Evolutionary conservation across 805 yeast genomes (phyloP), one percentile per base, ranked within the genome.

Genomic region (Cyberlindnera mycetangii): DNA sequence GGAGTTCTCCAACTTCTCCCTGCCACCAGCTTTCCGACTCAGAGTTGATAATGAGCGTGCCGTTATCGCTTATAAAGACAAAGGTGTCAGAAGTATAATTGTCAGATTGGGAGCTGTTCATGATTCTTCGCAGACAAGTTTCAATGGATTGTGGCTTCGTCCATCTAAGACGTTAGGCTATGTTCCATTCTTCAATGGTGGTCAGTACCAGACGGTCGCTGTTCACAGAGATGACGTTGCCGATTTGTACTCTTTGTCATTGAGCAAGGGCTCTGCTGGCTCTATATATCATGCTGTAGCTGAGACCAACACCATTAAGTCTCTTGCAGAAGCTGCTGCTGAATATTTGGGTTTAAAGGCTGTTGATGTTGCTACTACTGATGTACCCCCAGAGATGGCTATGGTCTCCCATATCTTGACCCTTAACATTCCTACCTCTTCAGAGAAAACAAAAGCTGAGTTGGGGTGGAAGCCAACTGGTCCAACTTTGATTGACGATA

Each of bases 151-250:
- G 10, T 35, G 59, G 8, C 39, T 51, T 5, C 60, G 59, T 2
- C 51, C 66, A 30, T 59, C 71, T 11, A 56, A 67, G 42, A 52
- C 64, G 41, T 32, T 48, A 7, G 64, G 65, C 2, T 54, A 56
- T 16, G 61, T 68, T 7, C 44, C 60, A n/a, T 69, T 63, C 52
- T 53, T 66, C 7, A 75, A 71, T 11, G 67, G 61, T 28, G 69
- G 67, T 17, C 40, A 47, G n/a, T 59, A 54, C 43, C 41, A 34
- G 9, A 67, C 69, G 69, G 49, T 66, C 3, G 62, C 66, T 7
- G 64, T 59, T 28, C 56, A 62, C 39, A 52, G 56, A 7, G 18
- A 31, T 4, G 74, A 69, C 55, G 64, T 60, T 15, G 72, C 70
- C 12, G 41, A 20, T 5, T 37, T 66, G 15, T 67, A 41, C 57